Conservation (phyloP, 192 early-diverging fungal species). For the Endogone sp. region DNA sequence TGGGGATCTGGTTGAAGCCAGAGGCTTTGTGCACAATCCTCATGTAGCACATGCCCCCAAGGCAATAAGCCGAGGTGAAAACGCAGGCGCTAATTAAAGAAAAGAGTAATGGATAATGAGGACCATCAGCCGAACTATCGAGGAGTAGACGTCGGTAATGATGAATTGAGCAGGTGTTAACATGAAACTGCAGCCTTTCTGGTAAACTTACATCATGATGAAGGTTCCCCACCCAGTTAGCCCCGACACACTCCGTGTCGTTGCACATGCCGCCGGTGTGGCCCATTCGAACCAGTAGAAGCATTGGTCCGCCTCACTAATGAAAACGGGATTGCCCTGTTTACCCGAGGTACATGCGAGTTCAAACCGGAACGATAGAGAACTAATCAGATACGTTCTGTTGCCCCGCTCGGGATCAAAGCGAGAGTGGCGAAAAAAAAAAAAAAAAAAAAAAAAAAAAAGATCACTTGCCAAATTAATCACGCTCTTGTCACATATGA, state of each 20-base stretch:
- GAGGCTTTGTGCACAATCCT: constrained; percentile 43
- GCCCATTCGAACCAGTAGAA: constrained; percentile 51
- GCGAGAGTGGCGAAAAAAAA: background rate
- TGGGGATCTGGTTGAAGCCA: constrained; percentile 48
- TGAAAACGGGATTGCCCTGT: constrained; percentile 35
- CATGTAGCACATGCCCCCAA: constrained; percentile 50
- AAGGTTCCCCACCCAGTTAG: background rate
- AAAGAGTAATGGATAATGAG: constrained; percentile 32
- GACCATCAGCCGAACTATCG: constrained; percentile 16
- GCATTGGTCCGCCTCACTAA: constrained; percentile 37
- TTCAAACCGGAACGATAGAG: background rate
- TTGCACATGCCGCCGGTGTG: constrained; percentile 35
- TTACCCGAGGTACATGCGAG: too few species aligned
- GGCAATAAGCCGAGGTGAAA: constrained; percentile 36
- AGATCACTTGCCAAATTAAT: constrained; percentile 1
- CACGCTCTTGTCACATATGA: constrained; percentile 31
- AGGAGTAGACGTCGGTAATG: background rate
- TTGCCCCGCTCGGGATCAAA: too few species aligned
- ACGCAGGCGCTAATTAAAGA: constrained; percentile 17
- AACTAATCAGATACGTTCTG: too few species aligned
- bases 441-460: background rate
- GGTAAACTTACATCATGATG: background rate
- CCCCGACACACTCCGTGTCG: background rate
- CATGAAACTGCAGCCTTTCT: too few species aligned
- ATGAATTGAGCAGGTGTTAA: background rate